phyloP scores from a whole-genome alignment of 192 early-diverging fungal genomes.

The Coemansia sp. region DNA sequence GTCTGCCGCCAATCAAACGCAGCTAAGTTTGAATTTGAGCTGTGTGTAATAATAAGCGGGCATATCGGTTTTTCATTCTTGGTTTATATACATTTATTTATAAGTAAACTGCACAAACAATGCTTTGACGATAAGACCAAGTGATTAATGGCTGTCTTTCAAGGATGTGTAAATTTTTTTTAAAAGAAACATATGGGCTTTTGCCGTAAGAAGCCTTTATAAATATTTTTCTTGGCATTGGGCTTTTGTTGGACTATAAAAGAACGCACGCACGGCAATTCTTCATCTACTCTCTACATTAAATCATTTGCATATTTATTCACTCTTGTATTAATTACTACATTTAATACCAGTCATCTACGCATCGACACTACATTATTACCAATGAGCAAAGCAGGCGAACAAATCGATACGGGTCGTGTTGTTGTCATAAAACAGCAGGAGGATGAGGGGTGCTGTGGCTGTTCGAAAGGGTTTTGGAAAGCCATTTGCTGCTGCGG shows the following conservation, averaged over 20 bases:
- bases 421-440: background rate
- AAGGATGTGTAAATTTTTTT: too few species aligned
- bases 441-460: background rate
- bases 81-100: too few species aligned
- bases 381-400: background rate
- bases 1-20: slow-evolving; percentile 30
- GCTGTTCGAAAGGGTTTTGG: background rate
- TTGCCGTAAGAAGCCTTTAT: too few species aligned
- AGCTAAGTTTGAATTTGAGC: slow-evolving; percentile 3
- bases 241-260: background rate
- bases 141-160: too few species aligned
- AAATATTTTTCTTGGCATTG: background rate
- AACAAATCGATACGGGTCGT: too few species aligned
- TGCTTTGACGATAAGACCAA: too few species aligned
- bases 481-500: background rate
- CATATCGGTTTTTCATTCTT: background rate
- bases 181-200: too few species aligned
- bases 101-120: too few species aligned
- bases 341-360: background rate
- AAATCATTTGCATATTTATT: background rate
- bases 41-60: background rate
- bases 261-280: background rate
- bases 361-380: background rate
- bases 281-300: background rate
- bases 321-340: background rate